Conservation (phyloP, 495 filamentous ascomycete genomes). For the Filosporella fistucella region DNA sequence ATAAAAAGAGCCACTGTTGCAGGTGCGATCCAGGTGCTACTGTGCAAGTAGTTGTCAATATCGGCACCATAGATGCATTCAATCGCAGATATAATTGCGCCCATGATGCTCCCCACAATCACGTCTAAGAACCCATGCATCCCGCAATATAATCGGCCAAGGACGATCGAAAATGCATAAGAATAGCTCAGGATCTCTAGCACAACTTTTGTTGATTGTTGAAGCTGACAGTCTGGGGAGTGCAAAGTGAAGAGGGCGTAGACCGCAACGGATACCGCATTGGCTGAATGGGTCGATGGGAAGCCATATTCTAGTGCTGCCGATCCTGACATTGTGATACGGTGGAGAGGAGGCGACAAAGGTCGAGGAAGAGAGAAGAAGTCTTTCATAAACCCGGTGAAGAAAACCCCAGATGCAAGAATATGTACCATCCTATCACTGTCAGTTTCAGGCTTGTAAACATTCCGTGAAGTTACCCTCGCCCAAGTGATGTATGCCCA, state of each 20-base stretch:
- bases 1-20: conserved; percentile 58
- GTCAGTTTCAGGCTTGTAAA: conserved; percentile 4
- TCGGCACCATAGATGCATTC: conserved; percentile 67
- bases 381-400: conserved; percentile 91
- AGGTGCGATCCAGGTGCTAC: conserved; percentile 51
- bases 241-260: conserved; percentile 70
- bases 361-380: conserved; percentile 91
- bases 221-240: conserved; percentile 46
- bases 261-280: conserved; percentile 89
- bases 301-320: conserved; percentile 95
- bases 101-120: conserved; percentile 69
- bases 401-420: conserved; percentile 84
- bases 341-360: conserved; percentile 84
- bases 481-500: conserved; percentile 72
- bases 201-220: conserved; percentile 43
- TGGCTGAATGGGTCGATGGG: conserved; percentile 93
- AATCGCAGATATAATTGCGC: conserved; percentile 46
- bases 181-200: conserved; percentile 67
- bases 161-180: conserved; percentile 83
- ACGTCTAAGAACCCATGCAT: conserved; percentile 98
- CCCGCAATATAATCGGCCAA: conserved; percentile 91
- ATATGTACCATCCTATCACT: conserved; percentile 73
- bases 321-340: conserved; percentile 95
- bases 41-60: conserved; percentile 63
- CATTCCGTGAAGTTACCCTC: no score